Conservation (phyloP, 192 early-diverging fungal genomes). For the Coemansia sp. region DNA sequence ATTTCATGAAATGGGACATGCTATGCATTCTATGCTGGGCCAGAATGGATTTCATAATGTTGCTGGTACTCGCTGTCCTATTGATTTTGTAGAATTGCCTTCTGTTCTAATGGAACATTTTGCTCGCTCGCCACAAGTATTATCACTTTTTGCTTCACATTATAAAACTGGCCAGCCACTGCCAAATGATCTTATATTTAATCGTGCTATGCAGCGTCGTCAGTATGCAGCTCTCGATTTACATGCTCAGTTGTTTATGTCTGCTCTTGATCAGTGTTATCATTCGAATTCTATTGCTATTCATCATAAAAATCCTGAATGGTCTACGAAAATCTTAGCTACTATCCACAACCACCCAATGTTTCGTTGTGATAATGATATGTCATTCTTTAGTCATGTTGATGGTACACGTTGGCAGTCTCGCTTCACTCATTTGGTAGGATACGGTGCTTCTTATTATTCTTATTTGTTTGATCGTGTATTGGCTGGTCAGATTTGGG, state of each 20-base stretch:
- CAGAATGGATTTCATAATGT: constrained; percentile 96
- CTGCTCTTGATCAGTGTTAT: constrained; percentile 86
- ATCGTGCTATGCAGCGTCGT: constrained; percentile 57
- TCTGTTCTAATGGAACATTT: constrained; percentile 96
- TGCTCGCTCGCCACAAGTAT: constrained; percentile 69
- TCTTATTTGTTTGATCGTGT: constrained; percentile 88
- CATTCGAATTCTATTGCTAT: constrained; percentile 58
- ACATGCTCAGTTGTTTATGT: constrained; percentile 87
- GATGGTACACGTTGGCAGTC: constrained; percentile 81
- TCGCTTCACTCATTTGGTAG: constrained; percentile 87
- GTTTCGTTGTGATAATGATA: constrained; percentile 40
- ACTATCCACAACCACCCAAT: constrained; percentile 58
- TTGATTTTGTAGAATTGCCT: constrained; percentile 97
- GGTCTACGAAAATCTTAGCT: constrained; percentile 57
- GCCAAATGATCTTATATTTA: constrained; percentile 56
- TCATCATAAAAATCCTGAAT: constrained; percentile 5
- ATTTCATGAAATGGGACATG: constrained; percentile 99
- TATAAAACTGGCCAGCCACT: constrained; percentile 67
- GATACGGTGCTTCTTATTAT: constrained; percentile 93
- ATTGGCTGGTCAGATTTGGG: constrained; percentile 77
- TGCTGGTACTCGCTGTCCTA: constrained; percentile 86
- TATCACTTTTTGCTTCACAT: constrained; percentile 73
- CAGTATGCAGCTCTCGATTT: constrained; percentile 72
- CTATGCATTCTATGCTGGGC: constrained; percentile 96
- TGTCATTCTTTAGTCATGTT: constrained; percentile 68